Base-by-base conservation (phyloP, 805 yeast species). In the Scheffersomyces ergatensis region DNA sequence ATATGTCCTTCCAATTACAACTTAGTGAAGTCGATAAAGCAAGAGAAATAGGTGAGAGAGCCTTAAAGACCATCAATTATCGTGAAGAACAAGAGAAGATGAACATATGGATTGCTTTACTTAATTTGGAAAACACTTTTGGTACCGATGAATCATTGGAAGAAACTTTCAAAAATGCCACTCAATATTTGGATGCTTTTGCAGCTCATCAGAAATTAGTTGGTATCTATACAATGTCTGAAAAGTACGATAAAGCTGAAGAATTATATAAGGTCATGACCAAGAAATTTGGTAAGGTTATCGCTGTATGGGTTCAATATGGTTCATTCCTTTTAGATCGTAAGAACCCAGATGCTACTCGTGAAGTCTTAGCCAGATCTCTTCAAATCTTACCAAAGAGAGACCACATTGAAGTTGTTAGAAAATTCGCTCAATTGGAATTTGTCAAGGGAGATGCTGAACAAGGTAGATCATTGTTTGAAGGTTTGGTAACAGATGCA, bases 1-100 rank as follows among this genome's bases (percentile, higher is more conserved):
- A 86, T 67, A 93, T 93, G 97, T 90, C 98, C 3, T 93, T 92
- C 84, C 96, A 90, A 64, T 74, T 93, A 48, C 97, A 90, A 63
- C 73, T 92, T 47, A 86, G 96, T 70, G 99, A 93, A 63, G 71
- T 89, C 44, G 97, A 92, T 29, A 89, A 87, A 65, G 97, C 97
- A 8, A 81, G 99, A 53, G 96, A 88, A 60, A 80, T 93, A 53
- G 97, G 88, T 34, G 86, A 84, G 53, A 80, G 99, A 47, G 99
- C 98, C 2, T 75, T 93, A 58, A 87, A 87, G 68, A 83, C 93
- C 5, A 95, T 93, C 51, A 82, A 79, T 54, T 88, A 82, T 66
- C 80, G 97, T 55, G 97, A 90, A 55, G 98, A 93, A 63, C 83
- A 81, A 53, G 98, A 93, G 62, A 88, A 89, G 63, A 64, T 89